Conservation (phyloP, 2,329 filamentous ascomycete genomes). For the Neonectria coccinea region DNA sequence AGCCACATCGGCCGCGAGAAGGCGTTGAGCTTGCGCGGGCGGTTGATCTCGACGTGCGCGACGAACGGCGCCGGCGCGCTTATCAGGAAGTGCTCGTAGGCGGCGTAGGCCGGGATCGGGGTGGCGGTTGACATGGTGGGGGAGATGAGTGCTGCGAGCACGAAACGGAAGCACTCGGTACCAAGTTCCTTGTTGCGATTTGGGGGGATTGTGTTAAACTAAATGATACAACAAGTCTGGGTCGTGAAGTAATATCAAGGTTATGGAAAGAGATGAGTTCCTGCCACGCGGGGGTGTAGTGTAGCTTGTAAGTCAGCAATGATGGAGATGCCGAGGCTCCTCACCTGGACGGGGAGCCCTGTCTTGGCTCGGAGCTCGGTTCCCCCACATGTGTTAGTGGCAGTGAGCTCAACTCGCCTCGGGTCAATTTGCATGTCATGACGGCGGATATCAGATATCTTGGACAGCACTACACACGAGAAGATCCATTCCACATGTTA, state of each 20-base stretch:
- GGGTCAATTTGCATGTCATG: neutral
- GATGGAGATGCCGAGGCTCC: conserved; percentile 44
- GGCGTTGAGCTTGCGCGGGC: conserved; percentile 87
- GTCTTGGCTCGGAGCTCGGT: conserved; percentile 23
- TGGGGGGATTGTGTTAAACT: neutral
- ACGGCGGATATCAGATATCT: neutral
- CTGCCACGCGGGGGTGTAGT: conserved; percentile 10
- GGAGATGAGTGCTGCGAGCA: neutral
- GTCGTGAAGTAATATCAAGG: neutral
- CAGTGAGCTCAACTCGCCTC: neutral
- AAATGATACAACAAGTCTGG: neutral
- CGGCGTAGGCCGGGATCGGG: conserved; percentile 54
- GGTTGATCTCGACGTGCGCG: conserved; percentile 92
- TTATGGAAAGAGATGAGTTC: conserved; percentile 1
- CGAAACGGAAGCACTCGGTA: neutral
- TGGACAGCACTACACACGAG: no score
- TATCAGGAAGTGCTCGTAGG: conserved; percentile 77
- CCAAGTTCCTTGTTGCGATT: neutral
- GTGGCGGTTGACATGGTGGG: conserved; percentile 40
- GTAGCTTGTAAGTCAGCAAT: conserved; percentile 8
- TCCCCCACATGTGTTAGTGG: conserved; percentile 10
- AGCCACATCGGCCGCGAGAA: conserved; percentile 89
- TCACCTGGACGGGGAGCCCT: conserved; percentile 21
- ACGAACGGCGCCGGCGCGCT: conserved; percentile 79
- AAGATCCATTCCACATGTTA: conserved; percentile 3